Conservation (phyloP, 176 grass and related monocot genomes). For the Phragmites australis region DNA sequence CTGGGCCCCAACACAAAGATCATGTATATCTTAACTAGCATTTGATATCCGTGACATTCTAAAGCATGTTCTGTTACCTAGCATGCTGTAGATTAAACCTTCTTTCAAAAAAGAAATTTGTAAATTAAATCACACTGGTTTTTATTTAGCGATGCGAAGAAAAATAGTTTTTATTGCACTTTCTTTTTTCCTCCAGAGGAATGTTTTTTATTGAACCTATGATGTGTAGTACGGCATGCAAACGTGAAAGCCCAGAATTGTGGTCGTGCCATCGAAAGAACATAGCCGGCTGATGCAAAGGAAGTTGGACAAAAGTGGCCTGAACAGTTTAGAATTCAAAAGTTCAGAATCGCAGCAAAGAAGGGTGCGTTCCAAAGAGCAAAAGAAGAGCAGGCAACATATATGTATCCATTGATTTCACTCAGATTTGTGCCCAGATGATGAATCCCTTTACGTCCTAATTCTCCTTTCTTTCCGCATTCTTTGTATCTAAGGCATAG, state of each 20-base stretch:
- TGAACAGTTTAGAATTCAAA: background rate
- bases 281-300: background rate
- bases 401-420: background rate
- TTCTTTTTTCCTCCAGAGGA: background rate
- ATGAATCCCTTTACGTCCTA: slow-evolving; percentile 22
- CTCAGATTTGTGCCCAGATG: slow-evolving; percentile 15
- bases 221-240: background rate
- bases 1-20: slow-evolving; percentile 1
- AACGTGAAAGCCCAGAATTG: slow-evolving; percentile 31
- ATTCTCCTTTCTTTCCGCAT: slow-evolving; percentile 31
- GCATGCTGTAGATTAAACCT: background rate
- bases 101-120: no score
- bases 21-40: background rate
- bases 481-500: slow-evolving; percentile 48
- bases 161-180: no score
- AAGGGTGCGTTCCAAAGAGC: background rate
- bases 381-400: background rate
- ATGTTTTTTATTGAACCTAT: background rate
- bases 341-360: slow-evolving; percentile 11
- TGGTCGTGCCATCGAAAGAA: slow-evolving; percentile 5
- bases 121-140: background rate
- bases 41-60: slow-evolving; percentile 5
- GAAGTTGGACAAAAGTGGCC: background rate
- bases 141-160: background rate
- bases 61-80: background rate